These are phyloP conservation scores for Serendipita sp. DNA, from an alignment of 768 basidiomycete species.

Conservation along the genomic window DNA sequence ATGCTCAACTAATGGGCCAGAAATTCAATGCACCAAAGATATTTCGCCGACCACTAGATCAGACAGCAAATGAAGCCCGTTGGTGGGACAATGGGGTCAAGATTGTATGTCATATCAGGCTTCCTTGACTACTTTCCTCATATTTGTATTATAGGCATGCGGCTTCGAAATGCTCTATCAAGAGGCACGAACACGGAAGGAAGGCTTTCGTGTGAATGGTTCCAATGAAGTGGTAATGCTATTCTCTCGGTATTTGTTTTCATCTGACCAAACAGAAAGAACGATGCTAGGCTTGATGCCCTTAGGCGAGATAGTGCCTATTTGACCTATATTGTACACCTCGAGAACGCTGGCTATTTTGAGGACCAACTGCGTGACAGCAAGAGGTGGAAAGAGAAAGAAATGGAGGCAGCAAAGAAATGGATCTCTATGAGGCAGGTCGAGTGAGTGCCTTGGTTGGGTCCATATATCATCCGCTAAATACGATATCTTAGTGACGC, in stretches of 20 bases:
- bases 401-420: constrained; percentile 47
- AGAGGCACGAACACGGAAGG: constrained; percentile 50
- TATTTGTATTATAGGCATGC: constrained; percentile 43
- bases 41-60: constrained; percentile 56
- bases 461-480: not conserved
- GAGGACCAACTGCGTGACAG: constrained; percentile 64
- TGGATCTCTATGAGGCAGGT: constrained; percentile 47
- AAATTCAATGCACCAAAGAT: constrained; percentile 82
- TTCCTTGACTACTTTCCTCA: not conserved
- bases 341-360: constrained; percentile 59
- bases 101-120: constrained; percentile 36
- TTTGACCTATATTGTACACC: constrained; percentile 47
- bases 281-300: constrained; percentile 49
- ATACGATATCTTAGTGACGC: constrained; percentile 26
- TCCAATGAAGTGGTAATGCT: constrained; percentile 24
- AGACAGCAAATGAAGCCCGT: constrained; percentile 52
- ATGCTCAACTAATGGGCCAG: constrained; percentile 84
- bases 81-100: constrained; percentile 87
- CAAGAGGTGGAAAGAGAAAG: constrained; percentile 52
- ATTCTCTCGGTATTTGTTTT: not conserved
- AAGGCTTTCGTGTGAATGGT: constrained; percentile 22
- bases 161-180: constrained; percentile 96
- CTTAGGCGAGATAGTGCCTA: constrained; percentile 55
- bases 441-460: constrained; percentile 36
- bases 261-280: constrained; percentile 22